Evolutionary conservation across 208 protist genomes (phyloP).

Genomic region (Trypanosoma theileri): DNA sequence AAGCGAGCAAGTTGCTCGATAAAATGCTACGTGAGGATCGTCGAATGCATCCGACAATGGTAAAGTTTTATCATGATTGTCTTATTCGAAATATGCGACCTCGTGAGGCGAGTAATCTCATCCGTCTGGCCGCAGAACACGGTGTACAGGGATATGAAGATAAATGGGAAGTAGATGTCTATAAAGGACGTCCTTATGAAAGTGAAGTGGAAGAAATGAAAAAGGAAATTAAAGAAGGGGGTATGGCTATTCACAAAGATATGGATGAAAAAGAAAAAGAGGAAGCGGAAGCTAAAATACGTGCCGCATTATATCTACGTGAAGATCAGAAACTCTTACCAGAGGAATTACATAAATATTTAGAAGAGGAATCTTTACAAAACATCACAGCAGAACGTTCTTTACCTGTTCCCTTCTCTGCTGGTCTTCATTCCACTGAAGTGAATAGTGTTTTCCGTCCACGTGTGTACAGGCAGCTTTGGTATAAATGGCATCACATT

Average conservation of each 20-base stretch:
- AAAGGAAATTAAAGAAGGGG: background rate
- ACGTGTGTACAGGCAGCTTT: conserved; percentile 85
- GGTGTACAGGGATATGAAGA: conserved; percentile 80
- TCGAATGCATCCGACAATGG: conserved; percentile 83
- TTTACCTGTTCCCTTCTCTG: conserved; percentile 68
- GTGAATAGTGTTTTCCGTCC: conserved; percentile 85
- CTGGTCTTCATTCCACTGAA: conserved; percentile 73
- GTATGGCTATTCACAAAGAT: background rate
- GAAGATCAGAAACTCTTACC: conserved; percentile 66
- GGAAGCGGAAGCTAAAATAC: background rate
- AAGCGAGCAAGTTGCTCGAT: conserved; percentile 60
- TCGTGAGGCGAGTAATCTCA: conserved; percentile 75
- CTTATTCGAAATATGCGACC: conserved; percentile 80
- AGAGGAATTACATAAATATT: conserved; percentile 34
- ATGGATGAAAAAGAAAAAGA: background rate
- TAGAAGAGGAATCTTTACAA: conserved; percentile 53
- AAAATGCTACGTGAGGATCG: conserved; percentile 82
- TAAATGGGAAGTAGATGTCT: conserved; percentile 85
- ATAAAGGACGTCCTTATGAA: conserved; percentile 49
- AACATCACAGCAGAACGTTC: conserved; percentile 50
- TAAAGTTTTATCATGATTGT: conserved; percentile 87
- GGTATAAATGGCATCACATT: conserved; percentile 90
- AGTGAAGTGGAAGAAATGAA: conserved; percentile 40
- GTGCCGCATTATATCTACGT: conserved; percentile 61
- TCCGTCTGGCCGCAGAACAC: conserved; percentile 70